Percentiles rank a stretch among this genome's conserved stretches.
phyloP scores from a whole-genome alignment of 2,329 filamentous ascomycete genomes.

The Ophiocordyceps camponoti-rufipedis region DNA sequence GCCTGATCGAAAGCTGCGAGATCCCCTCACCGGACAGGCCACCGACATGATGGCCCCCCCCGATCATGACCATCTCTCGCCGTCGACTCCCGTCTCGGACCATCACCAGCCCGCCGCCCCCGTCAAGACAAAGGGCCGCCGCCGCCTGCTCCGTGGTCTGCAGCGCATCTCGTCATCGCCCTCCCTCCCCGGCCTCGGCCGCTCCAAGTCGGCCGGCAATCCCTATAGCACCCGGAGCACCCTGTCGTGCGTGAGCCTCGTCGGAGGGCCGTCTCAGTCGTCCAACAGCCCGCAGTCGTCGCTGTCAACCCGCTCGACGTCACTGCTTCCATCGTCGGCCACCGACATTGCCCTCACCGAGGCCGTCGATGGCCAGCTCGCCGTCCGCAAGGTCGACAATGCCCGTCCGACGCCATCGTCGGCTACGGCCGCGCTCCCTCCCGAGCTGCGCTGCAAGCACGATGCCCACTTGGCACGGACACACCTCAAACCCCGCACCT shows the following conservation, averaged over 20 bases:
- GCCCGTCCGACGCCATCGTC: constrained; percentile 19
- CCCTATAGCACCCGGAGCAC: constrained; percentile 39
- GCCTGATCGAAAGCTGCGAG: background rate
- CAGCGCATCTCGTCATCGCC: constrained; percentile 71
- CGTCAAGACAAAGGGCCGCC: constrained; percentile 45
- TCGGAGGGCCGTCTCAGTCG: constrained; percentile 15
- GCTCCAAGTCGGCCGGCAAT: constrained; percentile 48
- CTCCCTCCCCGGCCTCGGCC: constrained; percentile 45
- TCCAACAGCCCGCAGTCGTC: constrained; percentile 19
- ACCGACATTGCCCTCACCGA: constrained; percentile 22
- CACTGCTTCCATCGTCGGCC: constrained; percentile 19
- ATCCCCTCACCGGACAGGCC: background rate
- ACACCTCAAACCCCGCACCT: constrained; percentile 22
- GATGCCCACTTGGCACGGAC: constrained; percentile 6
- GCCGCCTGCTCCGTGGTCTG: constrained; percentile 53
- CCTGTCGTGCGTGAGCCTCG: constrained; percentile 36
- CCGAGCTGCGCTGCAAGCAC: constrained; percentile 32
- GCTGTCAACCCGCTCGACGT: constrained; percentile 16
- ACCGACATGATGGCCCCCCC: background rate
- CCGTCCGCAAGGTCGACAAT: constrained; percentile 34
- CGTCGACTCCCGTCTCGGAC: constrained; percentile 3
- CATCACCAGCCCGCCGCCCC: constrained; percentile 8
- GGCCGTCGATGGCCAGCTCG: constrained; percentile 27
- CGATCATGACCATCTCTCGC: constrained; percentile 3
- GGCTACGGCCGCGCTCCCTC: constrained; percentile 42